Evolutionary conservation across 768 basidiomycete genomes (phyloP), one percentile per base, ranked within the genome.

Genomic region (Russula emetica): DNA sequence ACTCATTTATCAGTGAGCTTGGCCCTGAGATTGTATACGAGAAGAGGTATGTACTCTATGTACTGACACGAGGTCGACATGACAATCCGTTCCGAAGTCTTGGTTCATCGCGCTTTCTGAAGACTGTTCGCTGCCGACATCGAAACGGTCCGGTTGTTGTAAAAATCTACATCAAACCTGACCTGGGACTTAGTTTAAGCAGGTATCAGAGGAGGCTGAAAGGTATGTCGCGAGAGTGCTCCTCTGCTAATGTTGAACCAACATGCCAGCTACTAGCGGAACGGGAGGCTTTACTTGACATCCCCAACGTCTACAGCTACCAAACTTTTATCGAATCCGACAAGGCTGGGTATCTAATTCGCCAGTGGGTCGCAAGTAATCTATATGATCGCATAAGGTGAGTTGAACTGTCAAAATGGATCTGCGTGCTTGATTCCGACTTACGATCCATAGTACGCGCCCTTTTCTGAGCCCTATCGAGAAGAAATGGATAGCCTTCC

Each of bases 401-500:
- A 60, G 85, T 72, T 5, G 4, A 50, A 22, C 16, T 9, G 55
- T n/a, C 30, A 14, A 55, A 53, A 22, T 50, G 7, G 9, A 52
- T 16, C 16, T 28, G n/a, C 1, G 34, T 2, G n/a, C 20, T 44
- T 20, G 59, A 6, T 54, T 34, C 16, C 22, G 5, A 47, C 14
- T 18, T 42, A 44, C 51, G 50, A 50, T n/a, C 32, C 55, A 1
- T 69, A 99, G 97, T 72, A 98, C 95, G 2, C 91, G 96, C 40
- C 97, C 97, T 4, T 99, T 98, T 76, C 79, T 99, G 45, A 88
- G 85, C 66, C 74, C 80, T 65, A 82, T 98, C 26, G 97, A 99
- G 79, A 98, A 98, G 82, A 93, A 92, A 72, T 99, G 96, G 97
- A 93, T 98, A 63, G 87, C 90, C 0, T 99, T 94, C 71, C 97